Percentiles rank a stretch among this genome's conserved stretches.
Conservation (phyloP, 176 grass and related monocot species). For the Themeda triandra region DNA sequence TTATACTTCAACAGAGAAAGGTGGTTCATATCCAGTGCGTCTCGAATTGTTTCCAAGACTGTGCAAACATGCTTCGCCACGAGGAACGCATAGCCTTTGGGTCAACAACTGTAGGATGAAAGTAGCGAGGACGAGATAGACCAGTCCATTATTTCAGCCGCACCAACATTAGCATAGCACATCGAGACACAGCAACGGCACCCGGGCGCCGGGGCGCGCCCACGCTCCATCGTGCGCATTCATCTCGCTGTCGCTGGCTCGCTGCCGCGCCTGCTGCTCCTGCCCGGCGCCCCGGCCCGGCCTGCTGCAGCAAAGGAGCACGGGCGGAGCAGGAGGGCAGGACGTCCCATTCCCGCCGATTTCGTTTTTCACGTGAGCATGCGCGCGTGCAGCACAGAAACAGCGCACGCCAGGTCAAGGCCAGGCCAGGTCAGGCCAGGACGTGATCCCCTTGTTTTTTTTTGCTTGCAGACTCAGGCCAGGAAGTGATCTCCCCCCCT, state of each 20-base stretch:
- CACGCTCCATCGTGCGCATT: neutral
- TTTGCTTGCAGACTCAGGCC: neutral
- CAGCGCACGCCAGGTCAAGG: neutral
- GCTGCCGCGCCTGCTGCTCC: neutral
- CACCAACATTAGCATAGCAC: neutral
- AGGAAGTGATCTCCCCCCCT: neutral
- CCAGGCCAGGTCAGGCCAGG: neutral
- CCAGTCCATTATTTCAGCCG: neutral
- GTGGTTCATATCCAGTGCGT: neutral
- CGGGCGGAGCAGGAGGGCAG: neutral
- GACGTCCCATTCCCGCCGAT: neutral
- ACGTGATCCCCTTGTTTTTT: neutral
- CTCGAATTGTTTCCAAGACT: neutral
- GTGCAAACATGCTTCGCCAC: neutral
- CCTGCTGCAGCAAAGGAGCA: neutral
- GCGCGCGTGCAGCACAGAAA: neutral
- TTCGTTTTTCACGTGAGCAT: neutral
- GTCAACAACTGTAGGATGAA: too few species aligned
- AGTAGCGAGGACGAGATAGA: too few species aligned
- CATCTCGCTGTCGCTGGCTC: slow-evolving; percentile 19
- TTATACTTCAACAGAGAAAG: neutral
- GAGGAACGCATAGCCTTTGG: too few species aligned
- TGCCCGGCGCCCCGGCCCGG: neutral
- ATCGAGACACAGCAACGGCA: neutral
- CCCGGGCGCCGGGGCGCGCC: neutral